Conservation (phyloP, 2,329 filamentous ascomycete species). For the Cytospora leucostoma region DNA sequence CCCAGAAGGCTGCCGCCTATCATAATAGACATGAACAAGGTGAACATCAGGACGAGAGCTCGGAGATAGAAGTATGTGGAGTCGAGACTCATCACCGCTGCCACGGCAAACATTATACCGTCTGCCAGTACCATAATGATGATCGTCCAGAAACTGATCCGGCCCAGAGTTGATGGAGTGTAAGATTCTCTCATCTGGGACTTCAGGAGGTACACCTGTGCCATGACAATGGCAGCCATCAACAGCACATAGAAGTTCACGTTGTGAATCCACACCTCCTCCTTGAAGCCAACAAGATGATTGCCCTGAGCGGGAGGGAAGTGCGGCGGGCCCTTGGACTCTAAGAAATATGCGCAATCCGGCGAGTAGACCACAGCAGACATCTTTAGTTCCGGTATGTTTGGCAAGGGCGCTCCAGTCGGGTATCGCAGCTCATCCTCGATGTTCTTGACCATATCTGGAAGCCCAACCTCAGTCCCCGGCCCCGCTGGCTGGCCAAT, state of each 20-base stretch:
- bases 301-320: slow-evolving; percentile 52
- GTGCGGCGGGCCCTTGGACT: slow-evolving; percentile 63
- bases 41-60: slow-evolving; percentile 55
- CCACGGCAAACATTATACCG: slow-evolving; percentile 58
- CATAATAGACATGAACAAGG: slow-evolving; percentile 57
- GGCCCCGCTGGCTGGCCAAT: slow-evolving; percentile 37
- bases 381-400: slow-evolving; percentile 60
- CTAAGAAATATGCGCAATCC: slow-evolving; percentile 67
- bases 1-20: slow-evolving; percentile 60
- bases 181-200: slow-evolving; percentile 66
- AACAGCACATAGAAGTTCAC: slow-evolving; percentile 61
- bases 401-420: slow-evolving; percentile 57
- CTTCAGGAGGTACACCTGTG: slow-evolving; percentile 64
- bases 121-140: slow-evolving; percentile 65
- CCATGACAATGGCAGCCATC: slow-evolving; percentile 58
- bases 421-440: slow-evolving; percentile 65
- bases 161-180: slow-evolving; percentile 67
- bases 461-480: slow-evolving; percentile 37
- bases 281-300: slow-evolving; percentile 62
- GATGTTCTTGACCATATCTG: slow-evolving; percentile 52
- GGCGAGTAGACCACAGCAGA: slow-evolving; percentile 67
- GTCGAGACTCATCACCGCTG: slow-evolving; percentile 57
- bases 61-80: slow-evolving; percentile 59
- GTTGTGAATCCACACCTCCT: slow-evolving; percentile 58
- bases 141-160: slow-evolving; percentile 65